Evolutionary conservation across 345 rosid genomes (phyloP).

Genomic region (Pseudoturritis turrita): DNA sequence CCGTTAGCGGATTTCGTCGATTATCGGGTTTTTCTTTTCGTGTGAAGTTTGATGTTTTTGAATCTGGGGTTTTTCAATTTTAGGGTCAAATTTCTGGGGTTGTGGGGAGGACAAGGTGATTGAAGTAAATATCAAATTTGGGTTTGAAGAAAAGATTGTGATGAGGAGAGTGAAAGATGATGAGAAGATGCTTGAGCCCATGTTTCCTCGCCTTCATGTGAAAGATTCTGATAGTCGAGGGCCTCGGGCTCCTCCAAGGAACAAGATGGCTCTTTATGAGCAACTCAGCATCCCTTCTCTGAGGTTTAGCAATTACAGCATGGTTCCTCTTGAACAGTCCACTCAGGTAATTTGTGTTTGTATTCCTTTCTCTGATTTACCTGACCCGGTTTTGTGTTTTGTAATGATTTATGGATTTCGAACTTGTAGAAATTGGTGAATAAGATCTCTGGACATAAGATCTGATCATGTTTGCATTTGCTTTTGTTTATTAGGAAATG

Average conservation of each 20-base stretch:
- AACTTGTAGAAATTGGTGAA: not conserved
- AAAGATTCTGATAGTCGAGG: constrained; percentile 55
- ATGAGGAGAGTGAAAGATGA: constrained; percentile 48
- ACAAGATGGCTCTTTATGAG: constrained; percentile 77
- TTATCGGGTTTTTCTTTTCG: not conserved
- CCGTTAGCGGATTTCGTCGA: not conserved
- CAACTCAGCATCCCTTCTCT: constrained; percentile 61
- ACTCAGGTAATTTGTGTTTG: not conserved
- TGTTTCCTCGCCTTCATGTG: constrained; percentile 74
- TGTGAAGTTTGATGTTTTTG: not conserved
- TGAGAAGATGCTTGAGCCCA: constrained; percentile 41
- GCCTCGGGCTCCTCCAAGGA: constrained; percentile 69
- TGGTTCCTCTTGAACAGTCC: not conserved
- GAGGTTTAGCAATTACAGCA: constrained; percentile 8
- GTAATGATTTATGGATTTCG: no score
- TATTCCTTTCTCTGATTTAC: no score
- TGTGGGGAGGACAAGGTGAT: no score
- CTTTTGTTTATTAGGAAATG: no score
- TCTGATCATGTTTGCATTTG: no score
- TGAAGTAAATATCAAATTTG: no score
- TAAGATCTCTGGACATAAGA: not conserved
- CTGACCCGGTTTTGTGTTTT: no score
- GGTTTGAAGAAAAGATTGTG: not conserved
- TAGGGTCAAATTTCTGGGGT: not conserved
- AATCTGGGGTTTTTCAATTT: not conserved